Evolutionary conservation across 1,284 basidiomycete genomes (phyloP).

Genomic region (Boletus semigastroideus): DNA sequence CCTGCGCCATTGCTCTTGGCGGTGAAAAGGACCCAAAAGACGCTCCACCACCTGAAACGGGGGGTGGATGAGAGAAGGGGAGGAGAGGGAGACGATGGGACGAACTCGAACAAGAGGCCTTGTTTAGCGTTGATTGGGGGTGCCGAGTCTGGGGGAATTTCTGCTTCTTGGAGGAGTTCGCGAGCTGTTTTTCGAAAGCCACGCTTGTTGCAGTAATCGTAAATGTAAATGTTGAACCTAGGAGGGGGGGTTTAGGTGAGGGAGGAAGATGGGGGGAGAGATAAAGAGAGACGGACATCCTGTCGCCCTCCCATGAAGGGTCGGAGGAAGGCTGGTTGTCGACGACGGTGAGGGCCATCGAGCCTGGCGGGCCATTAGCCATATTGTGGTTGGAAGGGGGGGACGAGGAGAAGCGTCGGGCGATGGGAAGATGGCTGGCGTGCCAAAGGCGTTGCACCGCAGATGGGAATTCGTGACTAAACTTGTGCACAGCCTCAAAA

Average conservation of each 20-base stretch:
- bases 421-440: slow-evolving; percentile 26
- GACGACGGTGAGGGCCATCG: slow-evolving; percentile 18
- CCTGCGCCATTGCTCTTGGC: slow-evolving; percentile 67
- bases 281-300: slow-evolving; percentile 40
- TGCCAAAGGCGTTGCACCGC: slow-evolving; percentile 29
- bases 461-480: slow-evolving; percentile 39
- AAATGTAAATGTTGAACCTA: slow-evolving; percentile 85
- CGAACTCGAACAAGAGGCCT: slow-evolving; percentile 78
- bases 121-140: slow-evolving; percentile 81
- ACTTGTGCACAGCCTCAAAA: slow-evolving; percentile 25
- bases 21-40: slow-evolving; percentile 80
- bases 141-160: slow-evolving; percentile 53
- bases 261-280: slow-evolving; percentile 4
- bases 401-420: neutral
- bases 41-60: slow-evolving; percentile 73
- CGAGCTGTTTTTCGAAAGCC: slow-evolving; percentile 69
- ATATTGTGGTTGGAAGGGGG: slow-evolving; percentile 12
- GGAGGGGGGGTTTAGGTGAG: neutral
- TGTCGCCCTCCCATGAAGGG: slow-evolving; percentile 56
- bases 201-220: slow-evolving; percentile 78
- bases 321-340: slow-evolving; percentile 23
- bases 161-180: slow-evolving; percentile 63
- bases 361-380: slow-evolving; percentile 26
- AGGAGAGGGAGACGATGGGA: slow-evolving; percentile 16
- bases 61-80: neutral